Conservation (phyloP, 2,329 filamentous ascomycete genomes). For the Hawksworthiomyces lignivorus region DNA sequence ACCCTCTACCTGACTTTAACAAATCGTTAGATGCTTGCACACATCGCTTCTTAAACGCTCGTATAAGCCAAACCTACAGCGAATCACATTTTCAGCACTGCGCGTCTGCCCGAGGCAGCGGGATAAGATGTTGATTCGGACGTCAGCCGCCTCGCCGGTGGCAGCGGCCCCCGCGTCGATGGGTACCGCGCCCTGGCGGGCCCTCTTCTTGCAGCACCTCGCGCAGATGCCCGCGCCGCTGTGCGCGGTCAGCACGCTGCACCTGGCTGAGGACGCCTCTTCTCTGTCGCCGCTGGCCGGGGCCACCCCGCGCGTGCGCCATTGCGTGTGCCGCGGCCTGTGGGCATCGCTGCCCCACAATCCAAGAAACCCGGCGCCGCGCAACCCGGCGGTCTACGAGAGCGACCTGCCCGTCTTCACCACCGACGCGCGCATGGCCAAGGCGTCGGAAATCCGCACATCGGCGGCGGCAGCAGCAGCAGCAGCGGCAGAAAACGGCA, state of each 20-base stretch:
- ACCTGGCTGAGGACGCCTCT: slow-evolving; percentile 16
- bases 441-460: slow-evolving; percentile 62
- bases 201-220: slow-evolving; percentile 43
- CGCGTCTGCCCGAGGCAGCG: too few species aligned
- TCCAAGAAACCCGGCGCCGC: slow-evolving; percentile 61
- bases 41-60: too few species aligned
- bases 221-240: slow-evolving; percentile 37
- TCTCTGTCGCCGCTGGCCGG: slow-evolving; percentile 17
- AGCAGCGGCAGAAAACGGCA: slow-evolving; percentile 51
- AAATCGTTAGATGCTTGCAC: too few species aligned
- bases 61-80: too few species aligned
- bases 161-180: slow-evolving; percentile 5
- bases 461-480: slow-evolving; percentile 33
- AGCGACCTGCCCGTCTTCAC: slow-evolving; percentile 78
- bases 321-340: slow-evolving; percentile 79
- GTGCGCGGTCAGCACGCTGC: slow-evolving; percentile 45
- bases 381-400: slow-evolving; percentile 62
- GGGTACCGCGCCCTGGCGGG: slow-evolving; percentile 44
- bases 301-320: slow-evolving; percentile 55
- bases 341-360: slow-evolving; percentile 68
- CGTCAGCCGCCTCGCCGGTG: slow-evolving; percentile 1
- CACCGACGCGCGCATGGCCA: slow-evolving; percentile 82
- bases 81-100: too few species aligned
- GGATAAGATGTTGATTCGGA: slow-evolving; percentile 7
- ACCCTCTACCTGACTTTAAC: too few species aligned